Evolutionary conservation across 768 basidiomycete species (phyloP), one percentile per base, ranked within the genome.

Genomic region (Pisolithus orientalis): DNA sequence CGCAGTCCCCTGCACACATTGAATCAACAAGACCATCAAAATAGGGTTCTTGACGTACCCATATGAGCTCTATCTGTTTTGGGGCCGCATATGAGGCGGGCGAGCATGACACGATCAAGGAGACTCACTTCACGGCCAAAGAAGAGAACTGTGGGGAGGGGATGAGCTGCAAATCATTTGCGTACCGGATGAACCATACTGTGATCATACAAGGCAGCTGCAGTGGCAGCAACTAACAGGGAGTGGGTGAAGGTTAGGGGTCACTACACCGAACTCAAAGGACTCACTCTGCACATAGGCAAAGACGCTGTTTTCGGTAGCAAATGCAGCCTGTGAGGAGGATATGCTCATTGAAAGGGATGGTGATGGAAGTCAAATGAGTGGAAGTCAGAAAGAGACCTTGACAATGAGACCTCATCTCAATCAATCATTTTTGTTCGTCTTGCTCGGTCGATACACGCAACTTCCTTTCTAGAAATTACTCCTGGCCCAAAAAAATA

Each of bases 191-290:
- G 24, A 6, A 43, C 34, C 56, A 53, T 50, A 60, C 66, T 57
- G 14, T 67, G 66, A 52, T 67, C 66, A 42, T 67, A 69, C 13
- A 67, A 44, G 46, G 53, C 66, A 40, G 56, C 62, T 28, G 53
- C 47, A 28, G 66, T 54, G 28, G 65, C 62, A 11, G 66, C 67
- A 59, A 64, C 66, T 67, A n/a, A 13, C 13, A 21, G 50, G 48
- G 50, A 34, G 43, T 44, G 53, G 38, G 48, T 50, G 34, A 44
- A n/a, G 5, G 48, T 57, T 48, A 39, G 21, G 43, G 38, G 5
- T 14, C 46, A 17, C 5, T 1, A 1, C 25, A 43, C 25, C 39
- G 2, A 21, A 39, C 43, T 1, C 25, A 24, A 9, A n/a, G 32
- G 50, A 34, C 58, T 14, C 51, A 63, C 65, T 48, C 56, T 67